A percentile compares a stretch with the other conserved stretches of the same genome.
Evolutionary conservation across 2,329 filamentous ascomycete species (phyloP).

Genomic region (Sporothrix phasma): DNA sequence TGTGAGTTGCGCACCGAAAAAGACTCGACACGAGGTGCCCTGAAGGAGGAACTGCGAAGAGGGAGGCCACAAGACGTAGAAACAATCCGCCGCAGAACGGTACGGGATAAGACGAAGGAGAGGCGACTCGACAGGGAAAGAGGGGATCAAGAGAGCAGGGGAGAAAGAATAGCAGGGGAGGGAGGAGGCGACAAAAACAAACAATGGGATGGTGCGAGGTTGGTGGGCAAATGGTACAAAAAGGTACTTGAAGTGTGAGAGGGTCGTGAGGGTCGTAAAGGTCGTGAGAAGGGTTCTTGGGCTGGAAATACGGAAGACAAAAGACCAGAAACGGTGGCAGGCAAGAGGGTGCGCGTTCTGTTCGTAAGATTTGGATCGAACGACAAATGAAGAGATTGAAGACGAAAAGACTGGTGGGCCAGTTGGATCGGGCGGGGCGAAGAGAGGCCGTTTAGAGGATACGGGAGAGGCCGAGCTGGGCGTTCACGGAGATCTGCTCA

Average conservation of each 20-base stretch:
- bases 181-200: neutral
- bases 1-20: neutral
- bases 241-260: neutral
- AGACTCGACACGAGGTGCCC: neutral
- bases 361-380: neutral
- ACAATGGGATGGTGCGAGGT: neutral
- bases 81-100: slow-evolving; percentile 1
- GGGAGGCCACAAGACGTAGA: neutral
- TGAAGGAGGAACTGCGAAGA: neutral
- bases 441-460: neutral
- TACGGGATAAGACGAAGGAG: neutral
- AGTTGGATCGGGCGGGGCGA: neutral
- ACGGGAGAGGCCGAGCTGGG: slow-evolving; percentile 7
- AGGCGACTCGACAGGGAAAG: neutral
- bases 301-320: neutral
- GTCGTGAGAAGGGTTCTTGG: too few relatives aligned
- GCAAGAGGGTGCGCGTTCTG: neutral
- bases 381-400: neutral
- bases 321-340: neutral
- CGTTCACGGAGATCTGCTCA: neutral
- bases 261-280: too few relatives aligned
- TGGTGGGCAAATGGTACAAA: neutral
- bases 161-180: neutral
- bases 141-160: neutral
- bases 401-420: neutral